Base-by-base conservation (phyloP, 495 filamentous ascomycete species). In the Penicillium taxi region DNA sequence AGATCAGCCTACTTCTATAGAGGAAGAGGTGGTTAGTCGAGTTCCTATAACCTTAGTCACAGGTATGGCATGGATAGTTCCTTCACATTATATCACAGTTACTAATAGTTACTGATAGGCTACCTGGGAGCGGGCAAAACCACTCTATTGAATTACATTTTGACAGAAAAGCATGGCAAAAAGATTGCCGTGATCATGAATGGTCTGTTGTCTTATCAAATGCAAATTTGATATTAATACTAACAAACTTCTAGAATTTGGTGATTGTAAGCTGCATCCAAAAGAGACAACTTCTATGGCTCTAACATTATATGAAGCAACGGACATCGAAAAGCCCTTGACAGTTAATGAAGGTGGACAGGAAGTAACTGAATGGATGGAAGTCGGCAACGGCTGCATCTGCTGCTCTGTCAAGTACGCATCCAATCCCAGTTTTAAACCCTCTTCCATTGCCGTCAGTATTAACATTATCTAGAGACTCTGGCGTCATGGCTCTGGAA, bases 131-230 rank as follows among this genome's bases (percentile, higher is more conserved):
- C 91, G 16, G 91, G 91, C 13, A 98, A 98, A 59, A 96, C 90
- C 0, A 96, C 93, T 0, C 66, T 98, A 5, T 67, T 98, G 29
- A 98, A 98, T 53, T 93, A 96, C 57, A 96, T 98, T 27, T 69
- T 98, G 23, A 87, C 78, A 14, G 87, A 88, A 43, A 79, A 86
- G 36, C 91, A 96, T 73, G 90, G 89, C 53, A 96, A 96, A 70
- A 91, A 81, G 56, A 87, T 98, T 56, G 91, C 91, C 7, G 91
- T 98, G 17, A 98, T 98, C 40, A 76, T 96, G 65, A 98, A 98
- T 59, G 90, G 86, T 77, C 55, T 44, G 66, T 68, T 42, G 26
- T 14, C 9, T 9, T 6, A 7, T 19, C 5, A 31, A 14, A 20
- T 35, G 9, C 24, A 17, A 28, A 19, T 14, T n/a, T 37, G 18